phyloP scores from a whole-genome alignment of 2,329 filamentous ascomycete species.

The Nigrospora oryzae region DNA sequence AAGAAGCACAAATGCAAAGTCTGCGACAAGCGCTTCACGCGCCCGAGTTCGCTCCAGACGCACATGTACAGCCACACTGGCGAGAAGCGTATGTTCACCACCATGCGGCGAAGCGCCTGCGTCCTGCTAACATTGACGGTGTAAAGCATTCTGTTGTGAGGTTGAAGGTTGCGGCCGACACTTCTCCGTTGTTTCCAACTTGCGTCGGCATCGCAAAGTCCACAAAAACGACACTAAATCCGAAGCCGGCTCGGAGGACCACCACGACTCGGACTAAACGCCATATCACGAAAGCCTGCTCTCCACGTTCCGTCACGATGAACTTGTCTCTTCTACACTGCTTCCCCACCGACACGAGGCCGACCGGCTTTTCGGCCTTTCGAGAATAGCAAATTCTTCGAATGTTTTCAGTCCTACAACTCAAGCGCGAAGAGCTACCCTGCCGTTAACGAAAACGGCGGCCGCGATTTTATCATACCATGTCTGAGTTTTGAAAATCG shows the following conservation, averaged over 20 bases:
- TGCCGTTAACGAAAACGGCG: too few species aligned
- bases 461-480: too few species aligned
- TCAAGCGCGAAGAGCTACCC: too few species aligned
- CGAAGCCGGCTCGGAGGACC: constrained; percentile 55
- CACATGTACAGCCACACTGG: constrained; percentile 99
- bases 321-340: too few species aligned
- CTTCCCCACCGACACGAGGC: too few species aligned
- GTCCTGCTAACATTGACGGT: constrained; percentile 5
- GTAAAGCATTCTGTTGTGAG: constrained; percentile 80
- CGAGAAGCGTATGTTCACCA: constrained; percentile 76
- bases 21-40: constrained; percentile 94
- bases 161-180: constrained; percentile 91
- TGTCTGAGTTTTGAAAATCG: too few species aligned
- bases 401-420: too few species aligned
- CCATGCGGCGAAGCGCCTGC: neutral
- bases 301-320: too few species aligned
- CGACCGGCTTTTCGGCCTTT: too few species aligned
- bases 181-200: constrained; percentile 94
- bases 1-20: constrained; percentile 99
- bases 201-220: constrained; percentile 90
- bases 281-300: neutral
- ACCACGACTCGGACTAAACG: constrained; percentile 50
- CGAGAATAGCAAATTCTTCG: too few species aligned
- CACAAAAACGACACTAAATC: constrained; percentile 71
- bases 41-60: constrained; percentile 88